A percentile compares a stretch with the other conserved stretches of the same genome.
Evolutionary conservation across 2,329 filamentous ascomycete species (phyloP).

Genomic region (Plenodomus tracheiphilus): DNA sequence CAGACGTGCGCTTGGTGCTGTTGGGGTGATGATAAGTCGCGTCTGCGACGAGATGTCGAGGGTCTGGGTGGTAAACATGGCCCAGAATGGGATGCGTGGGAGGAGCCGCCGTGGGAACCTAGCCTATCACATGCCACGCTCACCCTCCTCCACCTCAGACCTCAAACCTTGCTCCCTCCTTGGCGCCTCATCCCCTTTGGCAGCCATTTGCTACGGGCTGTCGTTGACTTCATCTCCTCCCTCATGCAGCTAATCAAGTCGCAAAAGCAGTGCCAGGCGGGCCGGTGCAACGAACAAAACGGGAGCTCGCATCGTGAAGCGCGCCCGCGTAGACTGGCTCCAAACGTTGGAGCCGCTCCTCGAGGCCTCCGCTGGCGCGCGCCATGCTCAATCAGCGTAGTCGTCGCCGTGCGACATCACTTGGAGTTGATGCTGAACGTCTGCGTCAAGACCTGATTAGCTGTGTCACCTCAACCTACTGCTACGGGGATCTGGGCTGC

Average conservation of each 20-base stretch:
- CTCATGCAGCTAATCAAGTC: slow-evolving; percentile 11
- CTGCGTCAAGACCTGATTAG: slow-evolving; percentile 18
- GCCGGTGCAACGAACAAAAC: slow-evolving; percentile 10
- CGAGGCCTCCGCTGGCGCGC: neutral
- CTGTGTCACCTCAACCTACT: slow-evolving; percentile 23
- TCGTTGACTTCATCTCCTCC: slow-evolving; percentile 4
- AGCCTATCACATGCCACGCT: slow-evolving; percentile 8
- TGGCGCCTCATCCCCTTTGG: slow-evolving; percentile 12
- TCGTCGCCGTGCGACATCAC: slow-evolving; percentile 5
- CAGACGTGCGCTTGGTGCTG: neutral
- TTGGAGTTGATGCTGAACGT: slow-evolving; percentile 7
- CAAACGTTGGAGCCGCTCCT: slow-evolving; percentile 2
- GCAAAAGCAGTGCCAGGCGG: slow-evolving; percentile 13
- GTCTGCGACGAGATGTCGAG: neutral
- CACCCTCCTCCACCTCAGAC: slow-evolving; percentile 5
- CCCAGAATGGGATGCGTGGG: slow-evolving; percentile 4
- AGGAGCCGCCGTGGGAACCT: neutral
- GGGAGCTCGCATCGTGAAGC: slow-evolving; percentile 12
- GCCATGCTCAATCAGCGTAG: slow-evolving; percentile 6
- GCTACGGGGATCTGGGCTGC: slow-evolving; percentile 18
- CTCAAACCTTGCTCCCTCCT: slow-evolving; percentile 20
- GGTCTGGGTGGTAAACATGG: slow-evolving; percentile 2
- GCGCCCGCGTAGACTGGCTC: slow-evolving; percentile 4
- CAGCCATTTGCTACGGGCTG: slow-evolving; percentile 11
- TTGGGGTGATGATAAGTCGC: neutral